Conservation (phyloP, 768 basidiomycete genomes). For the Suillus tomentosus region DNA sequence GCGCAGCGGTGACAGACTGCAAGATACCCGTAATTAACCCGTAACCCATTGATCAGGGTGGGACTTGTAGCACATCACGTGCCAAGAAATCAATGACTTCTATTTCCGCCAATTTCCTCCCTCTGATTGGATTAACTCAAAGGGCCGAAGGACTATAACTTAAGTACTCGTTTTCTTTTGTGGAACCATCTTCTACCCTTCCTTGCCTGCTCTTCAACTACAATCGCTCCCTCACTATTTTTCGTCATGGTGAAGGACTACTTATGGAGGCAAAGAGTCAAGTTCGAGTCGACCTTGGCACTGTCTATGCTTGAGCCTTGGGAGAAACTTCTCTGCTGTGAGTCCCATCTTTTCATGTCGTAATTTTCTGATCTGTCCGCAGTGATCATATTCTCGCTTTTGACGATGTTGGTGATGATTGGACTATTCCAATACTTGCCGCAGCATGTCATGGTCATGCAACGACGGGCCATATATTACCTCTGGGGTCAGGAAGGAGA, state of each 20-base stretch:
- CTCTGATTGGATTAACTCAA: not conserved
- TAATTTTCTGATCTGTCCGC: slow-evolving; percentile 13
- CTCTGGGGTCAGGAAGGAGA: slow-evolving; percentile 55
- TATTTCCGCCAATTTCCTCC: slow-evolving; percentile 11
- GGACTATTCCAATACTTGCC: slow-evolving; percentile 63
- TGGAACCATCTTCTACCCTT: not conserved
- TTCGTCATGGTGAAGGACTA: slow-evolving; percentile 33
- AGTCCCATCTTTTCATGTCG: slow-evolving; percentile 27
- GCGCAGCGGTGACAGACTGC: not conserved
- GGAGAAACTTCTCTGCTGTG: slow-evolving; percentile 65
- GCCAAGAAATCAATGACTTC: slow-evolving; percentile 11
- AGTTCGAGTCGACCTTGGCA: slow-evolving; percentile 57
- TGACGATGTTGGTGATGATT: slow-evolving; percentile 48
- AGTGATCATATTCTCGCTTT: slow-evolving; percentile 46
- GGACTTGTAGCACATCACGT: not conserved
- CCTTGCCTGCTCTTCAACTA: not conserved
- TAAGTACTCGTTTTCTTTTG: not conserved
- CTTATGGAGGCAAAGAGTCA: slow-evolving; percentile 33
- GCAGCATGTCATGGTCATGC: slow-evolving; percentile 55
- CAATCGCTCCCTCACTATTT: slow-evolving; percentile 8
- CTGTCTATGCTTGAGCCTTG: slow-evolving; percentile 67
- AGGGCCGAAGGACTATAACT: slow-evolving; percentile 2
- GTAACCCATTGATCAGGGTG: too few relatives aligned
- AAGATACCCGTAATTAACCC: too few relatives aligned
- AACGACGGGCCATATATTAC: slow-evolving; percentile 61